Evolutionary conservation across 768 basidiomycete species (phyloP).

Genomic region (Daedaleopsis nitida): DNA sequence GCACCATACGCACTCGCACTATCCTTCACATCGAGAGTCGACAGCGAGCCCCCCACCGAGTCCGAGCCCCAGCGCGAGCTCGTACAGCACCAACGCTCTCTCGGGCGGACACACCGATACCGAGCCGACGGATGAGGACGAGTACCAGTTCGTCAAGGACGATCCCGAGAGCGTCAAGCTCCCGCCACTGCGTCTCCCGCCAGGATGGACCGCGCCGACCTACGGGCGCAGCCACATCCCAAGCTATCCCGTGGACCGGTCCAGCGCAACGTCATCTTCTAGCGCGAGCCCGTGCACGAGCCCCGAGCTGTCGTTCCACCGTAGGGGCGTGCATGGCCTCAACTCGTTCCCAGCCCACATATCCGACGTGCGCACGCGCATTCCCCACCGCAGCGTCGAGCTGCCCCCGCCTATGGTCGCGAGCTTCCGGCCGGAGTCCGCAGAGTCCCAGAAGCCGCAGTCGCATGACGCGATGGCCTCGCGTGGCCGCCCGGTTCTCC

Average conservation of each 20-base stretch:
- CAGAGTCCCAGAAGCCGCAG: neutral
- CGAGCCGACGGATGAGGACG: constrained; percentile 17
- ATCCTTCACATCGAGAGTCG: no score
- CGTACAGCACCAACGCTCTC: neutral
- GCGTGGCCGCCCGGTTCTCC: neutral
- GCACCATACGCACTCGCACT: neutral
- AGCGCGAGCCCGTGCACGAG: neutral
- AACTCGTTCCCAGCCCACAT: neutral
- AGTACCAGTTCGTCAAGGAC: constrained; percentile 4
- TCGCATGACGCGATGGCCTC: neutral
- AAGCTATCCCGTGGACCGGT: neutral
- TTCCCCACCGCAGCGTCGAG: neutral
- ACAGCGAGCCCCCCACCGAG: constrained; percentile 13
- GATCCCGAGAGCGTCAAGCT: neutral
- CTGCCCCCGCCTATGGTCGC: neutral
- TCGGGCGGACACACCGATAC: constrained; percentile 2
- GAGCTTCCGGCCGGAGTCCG: neutral
- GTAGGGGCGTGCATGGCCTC: neutral
- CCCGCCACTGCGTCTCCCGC: neutral
- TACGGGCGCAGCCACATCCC: neutral
- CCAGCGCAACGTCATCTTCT: neutral
- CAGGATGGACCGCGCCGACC: neutral
- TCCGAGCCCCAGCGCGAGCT: constrained; percentile 15
- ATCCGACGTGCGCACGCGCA: neutral
- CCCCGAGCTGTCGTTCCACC: neutral